Conservation (phyloP, 192 early-diverging fungal genomes). For the Phycomyces blakesleeanus region DNA sequence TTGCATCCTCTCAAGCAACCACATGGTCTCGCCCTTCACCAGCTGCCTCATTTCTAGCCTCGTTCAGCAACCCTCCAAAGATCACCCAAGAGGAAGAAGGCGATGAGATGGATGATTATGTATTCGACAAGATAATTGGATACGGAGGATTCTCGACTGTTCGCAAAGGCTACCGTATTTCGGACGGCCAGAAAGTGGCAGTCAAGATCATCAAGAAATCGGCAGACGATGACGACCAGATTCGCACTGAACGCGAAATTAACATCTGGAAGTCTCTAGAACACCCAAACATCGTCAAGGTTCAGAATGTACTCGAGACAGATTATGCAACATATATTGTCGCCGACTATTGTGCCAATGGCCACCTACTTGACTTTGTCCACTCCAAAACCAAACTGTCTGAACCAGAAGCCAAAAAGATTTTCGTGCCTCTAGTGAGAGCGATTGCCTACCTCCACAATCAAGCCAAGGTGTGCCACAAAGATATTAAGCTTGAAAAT, state of each 20-base stretch:
- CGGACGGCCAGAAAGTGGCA: constrained; percentile 50
- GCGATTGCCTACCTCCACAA: constrained; percentile 80
- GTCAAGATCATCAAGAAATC: constrained; percentile 68
- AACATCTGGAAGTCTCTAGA: constrained; percentile 61
- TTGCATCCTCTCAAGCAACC: constrained; percentile 6
- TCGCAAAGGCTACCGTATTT: constrained; percentile 57
- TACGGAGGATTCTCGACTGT: constrained; percentile 75
- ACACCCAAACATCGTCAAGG: constrained; percentile 65
- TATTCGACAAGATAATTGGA: constrained; percentile 66
- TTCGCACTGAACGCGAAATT: constrained; percentile 59
- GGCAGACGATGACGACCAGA: constrained; percentile 32
- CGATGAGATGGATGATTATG: constrained; percentile 70
- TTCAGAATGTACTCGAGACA: constrained; percentile 64
- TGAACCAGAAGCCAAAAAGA: constrained; percentile 46
- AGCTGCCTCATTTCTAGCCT: constrained; percentile 36
- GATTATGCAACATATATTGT: constrained; percentile 69
- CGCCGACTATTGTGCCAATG: constrained; percentile 61
- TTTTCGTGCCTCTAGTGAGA: constrained; percentile 73
- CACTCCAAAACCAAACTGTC: constrained; percentile 37
- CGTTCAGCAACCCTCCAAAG: constrained; percentile 22
- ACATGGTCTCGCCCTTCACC: constrained; percentile 9
- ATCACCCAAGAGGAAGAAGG: constrained; percentile 52
- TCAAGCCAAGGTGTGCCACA: constrained; percentile 61
- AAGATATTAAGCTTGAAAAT: constrained; percentile 94
- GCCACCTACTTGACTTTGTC: constrained; percentile 61